Evolutionary conservation across 1,284 basidiomycete genomes (phyloP), one percentile per base, ranked within the genome.

Genomic region (Anthracocystis walkeri): DNA sequence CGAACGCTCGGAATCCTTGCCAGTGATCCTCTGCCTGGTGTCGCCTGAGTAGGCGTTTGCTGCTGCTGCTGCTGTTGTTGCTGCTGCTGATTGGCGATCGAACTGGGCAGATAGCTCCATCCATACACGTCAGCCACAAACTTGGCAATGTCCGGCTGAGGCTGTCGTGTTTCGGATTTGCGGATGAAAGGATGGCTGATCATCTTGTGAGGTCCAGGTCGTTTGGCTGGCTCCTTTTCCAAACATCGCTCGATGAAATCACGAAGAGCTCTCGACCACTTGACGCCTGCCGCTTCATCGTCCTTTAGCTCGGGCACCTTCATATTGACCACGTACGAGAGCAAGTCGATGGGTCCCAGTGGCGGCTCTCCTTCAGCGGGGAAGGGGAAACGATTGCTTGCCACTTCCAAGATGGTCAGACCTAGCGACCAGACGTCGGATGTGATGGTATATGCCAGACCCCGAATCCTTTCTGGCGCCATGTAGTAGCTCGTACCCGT

Each of bases 401-500:
- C 93, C 23, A 99, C 90, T 86, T 99, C 96, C 70, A 98, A 89
- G 27, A 99, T 89, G 0, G 95, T 92, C 44, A 99, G 90, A 23
- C 95, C 96, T 31, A 94, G 91, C 1, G 95, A 97, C 95, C 95
- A 99, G n/a, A 99, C 95, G 84, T 99, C 95, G 23, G 95, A 93
- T 58, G 92, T 91, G 84, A 97, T 97, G 29, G 92, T 92, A 86
- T 98, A 98, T 57, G 91, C 90, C 62, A 91, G 88, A 8, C 95
- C 95, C 61, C 90, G 91, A 78, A 98, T 95, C 55, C 96, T 90
- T 86, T 98, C 96, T 48, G 96, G 96, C 92, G 95, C 94, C 94
- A 98, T 98, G 87, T 98, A 99, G 83, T 93, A 93, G 80, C 93
- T 93, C 3, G 96, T 98, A 2, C 96, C 96, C 0, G 95, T 97